Conservation (phyloP, 495 filamentous ascomycete genomes). For the Penicillium parvum region DNA sequence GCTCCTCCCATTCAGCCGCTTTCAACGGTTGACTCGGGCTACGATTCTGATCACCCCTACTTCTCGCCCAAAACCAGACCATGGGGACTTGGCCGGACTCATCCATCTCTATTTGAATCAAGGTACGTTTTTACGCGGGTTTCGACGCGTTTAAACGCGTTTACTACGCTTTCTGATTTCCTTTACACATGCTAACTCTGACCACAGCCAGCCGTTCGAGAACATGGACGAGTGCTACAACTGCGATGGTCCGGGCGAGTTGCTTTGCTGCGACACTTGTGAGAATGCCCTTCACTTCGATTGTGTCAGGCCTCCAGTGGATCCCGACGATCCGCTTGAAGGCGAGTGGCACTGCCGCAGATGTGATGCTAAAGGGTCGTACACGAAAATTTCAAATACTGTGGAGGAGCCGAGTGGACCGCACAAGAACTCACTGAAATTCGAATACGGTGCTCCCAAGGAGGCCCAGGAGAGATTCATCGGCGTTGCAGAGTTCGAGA, state of each 20-base stretch:
- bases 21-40: too few species aligned
- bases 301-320: conserved; percentile 76
- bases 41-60: too few species aligned
- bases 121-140: too few species aligned
- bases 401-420: too few species aligned
- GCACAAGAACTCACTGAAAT: too few species aligned
- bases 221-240: conserved; percentile 85
- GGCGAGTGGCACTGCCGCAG: conserved; percentile 80
- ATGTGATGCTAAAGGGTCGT: conserved; percentile 53
- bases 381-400: too few species aligned
- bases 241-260: conserved; percentile 73
- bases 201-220: conserved; percentile 42
- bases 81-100: too few species aligned
- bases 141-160: too few species aligned
- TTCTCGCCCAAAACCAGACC: too few species aligned
- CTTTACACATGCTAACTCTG: conserved; percentile 15
- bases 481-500: conserved; percentile 10
- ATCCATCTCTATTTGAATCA: too few species aligned
- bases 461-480: conserved; percentile 57
- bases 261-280: conserved; percentile 93
- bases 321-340: conserved; percentile 56
- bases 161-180: too few species aligned
- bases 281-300: conserved; percentile 78
- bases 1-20: too few species aligned
- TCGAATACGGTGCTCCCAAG: conserved; percentile 67